phyloP scores from a whole-genome alignment of 768 basidiomycete species.

The Lactarius hatsudake region DNA sequence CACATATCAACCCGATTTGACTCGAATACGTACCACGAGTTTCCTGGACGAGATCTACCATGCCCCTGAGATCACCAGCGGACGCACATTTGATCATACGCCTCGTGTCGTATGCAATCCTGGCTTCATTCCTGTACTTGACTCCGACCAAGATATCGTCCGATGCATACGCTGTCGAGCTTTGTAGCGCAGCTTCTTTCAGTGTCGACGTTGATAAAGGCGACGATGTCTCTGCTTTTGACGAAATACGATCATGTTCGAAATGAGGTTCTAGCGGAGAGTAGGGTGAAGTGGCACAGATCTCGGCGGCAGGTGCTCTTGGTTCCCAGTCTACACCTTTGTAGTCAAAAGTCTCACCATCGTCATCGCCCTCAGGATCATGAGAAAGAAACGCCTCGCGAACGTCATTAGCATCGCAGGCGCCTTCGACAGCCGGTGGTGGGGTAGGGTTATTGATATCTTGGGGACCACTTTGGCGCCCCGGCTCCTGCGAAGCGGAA shows the following conservation, averaged over 20 bases:
- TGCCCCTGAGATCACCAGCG: neutral
- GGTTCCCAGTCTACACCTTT: slow-evolving; percentile 10
- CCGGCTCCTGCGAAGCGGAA: neutral
- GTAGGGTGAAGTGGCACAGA: too few relatives aligned
- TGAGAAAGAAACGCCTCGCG: neutral
- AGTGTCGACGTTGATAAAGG: neutral
- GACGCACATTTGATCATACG: slow-evolving; percentile 4
- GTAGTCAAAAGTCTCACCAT: slow-evolving; percentile 14
- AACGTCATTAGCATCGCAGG: neutral
- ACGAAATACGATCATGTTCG: neutral
- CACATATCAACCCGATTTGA: neutral
- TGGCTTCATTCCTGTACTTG: neutral
- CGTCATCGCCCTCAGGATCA: slow-evolving; percentile 1
- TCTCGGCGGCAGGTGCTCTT: neutral
- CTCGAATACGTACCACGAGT: neutral
- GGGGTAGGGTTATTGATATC: neutral
- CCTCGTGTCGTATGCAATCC: neutral
- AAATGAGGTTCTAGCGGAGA: neutral
- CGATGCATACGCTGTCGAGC: neutral
- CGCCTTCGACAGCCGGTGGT: neutral
- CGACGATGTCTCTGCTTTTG: neutral
- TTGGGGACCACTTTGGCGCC: neutral
- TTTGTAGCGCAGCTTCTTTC: neutral
- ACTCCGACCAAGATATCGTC: slow-evolving; percentile 17
- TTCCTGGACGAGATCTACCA: neutral